phyloP scores from a whole-genome alignment of 257 asterid species.

The Fraxinus excelsior region DNA sequence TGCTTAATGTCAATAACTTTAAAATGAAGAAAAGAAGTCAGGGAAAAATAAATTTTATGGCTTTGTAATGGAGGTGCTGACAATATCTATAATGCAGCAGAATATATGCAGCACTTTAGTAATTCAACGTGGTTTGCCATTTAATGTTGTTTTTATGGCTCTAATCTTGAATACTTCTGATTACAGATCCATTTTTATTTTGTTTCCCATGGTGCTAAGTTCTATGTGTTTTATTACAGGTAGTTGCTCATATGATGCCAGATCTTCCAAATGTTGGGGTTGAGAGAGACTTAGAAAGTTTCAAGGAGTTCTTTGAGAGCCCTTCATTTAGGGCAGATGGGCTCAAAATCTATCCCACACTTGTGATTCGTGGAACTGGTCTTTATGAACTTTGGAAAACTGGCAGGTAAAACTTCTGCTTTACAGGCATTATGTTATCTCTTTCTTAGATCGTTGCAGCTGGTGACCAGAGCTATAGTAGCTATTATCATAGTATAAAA shows the following conservation, averaged over 20 bases:
- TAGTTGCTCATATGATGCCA: slow-evolving; percentile 99
- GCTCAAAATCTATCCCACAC: slow-evolving; percentile 93
- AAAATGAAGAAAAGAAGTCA: background rate
- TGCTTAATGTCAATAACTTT: background rate
- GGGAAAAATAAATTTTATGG: background rate
- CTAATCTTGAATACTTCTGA: background rate
- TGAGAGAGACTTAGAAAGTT: slow-evolving; percentile 97
- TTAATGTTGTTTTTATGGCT: slow-evolving; percentile 4
- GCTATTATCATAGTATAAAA: slow-evolving; percentile 9
- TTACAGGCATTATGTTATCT: background rate
- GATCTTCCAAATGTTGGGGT: slow-evolving; percentile 99
- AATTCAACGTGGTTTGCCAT: slow-evolving; percentile 8
- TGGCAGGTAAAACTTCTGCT: slow-evolving; percentile 60
- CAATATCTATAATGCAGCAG: background rate
- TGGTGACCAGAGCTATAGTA: background rate
- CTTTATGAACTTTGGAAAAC: slow-evolving; percentile 99
- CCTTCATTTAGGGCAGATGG: slow-evolving; percentile 96
- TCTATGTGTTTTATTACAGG: slow-evolving; percentile 44
- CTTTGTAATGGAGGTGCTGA: background rate
- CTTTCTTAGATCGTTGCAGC: slow-evolving; percentile 16
- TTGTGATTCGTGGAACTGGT: slow-evolving; percentile 98
- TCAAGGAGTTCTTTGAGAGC: slow-evolving; percentile 95
- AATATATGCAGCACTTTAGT: background rate
- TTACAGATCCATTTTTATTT: background rate
- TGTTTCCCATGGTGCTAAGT: slow-evolving; percentile 14